Evolutionary conservation across 1,139 yeast genomes (phyloP).

Genomic region (Diutina siamensis): DNA sequence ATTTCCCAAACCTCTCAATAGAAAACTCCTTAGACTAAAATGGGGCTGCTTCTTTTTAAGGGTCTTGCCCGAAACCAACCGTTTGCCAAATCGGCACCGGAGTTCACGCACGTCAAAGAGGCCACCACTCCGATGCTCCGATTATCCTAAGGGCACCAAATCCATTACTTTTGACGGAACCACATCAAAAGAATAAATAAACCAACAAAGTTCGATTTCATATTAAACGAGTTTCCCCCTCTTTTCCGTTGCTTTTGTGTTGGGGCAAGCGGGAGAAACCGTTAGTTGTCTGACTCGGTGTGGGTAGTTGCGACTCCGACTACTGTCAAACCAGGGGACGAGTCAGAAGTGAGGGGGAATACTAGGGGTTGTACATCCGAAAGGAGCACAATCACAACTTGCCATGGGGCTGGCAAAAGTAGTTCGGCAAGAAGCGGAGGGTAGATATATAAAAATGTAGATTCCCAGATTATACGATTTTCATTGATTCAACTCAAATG

Average conservation of each 20-base stretch:
- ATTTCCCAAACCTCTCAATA: no score
- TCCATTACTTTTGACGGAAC: no score
- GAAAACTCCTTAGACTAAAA: no score
- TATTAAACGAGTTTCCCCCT: no score
- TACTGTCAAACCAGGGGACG: background rate
- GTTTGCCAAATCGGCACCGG: background rate
- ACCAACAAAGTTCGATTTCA: no score
- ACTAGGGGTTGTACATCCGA: background rate
- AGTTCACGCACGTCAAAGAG: background rate
- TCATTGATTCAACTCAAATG: constrained; percentile 3
- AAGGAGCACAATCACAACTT: background rate
- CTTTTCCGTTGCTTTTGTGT: no score
- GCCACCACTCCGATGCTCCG: no score
- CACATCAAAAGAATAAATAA: no score
- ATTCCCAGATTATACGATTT: background rate
- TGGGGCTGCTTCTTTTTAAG: no score
- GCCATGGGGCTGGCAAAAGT: background rate
- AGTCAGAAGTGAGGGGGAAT: background rate
- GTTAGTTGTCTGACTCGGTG: background rate
- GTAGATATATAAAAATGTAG: background rate
- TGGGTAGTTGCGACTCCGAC: background rate
- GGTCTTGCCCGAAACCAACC: no score
- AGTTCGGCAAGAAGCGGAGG: background rate
- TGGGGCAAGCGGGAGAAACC: no score
- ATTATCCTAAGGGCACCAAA: no score